Base-by-base conservation (phyloP, 805 yeast genomes). In the Candida krabiensis region DNA sequence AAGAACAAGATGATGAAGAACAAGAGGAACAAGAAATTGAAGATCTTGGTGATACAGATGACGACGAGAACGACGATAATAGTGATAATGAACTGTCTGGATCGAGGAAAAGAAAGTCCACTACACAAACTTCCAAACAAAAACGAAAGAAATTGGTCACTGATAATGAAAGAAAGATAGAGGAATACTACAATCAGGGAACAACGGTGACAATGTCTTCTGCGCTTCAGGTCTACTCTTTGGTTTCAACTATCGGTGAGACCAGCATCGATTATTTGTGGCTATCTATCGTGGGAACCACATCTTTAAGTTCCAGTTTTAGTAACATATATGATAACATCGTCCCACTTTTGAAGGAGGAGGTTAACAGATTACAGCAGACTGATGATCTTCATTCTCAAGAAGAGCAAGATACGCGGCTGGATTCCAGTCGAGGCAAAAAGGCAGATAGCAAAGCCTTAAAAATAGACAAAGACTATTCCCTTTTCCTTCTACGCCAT, bases 251-350 rank as follows among this genome's bases (percentile, higher is more conserved):
- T 12, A 77, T 91, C 32, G 97, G 96, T 33, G 96, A 89, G 55
- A 84, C 95, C 1, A 79, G 70, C 49, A 48, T 73, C 11, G 83
- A 79, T 33, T 67, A 67, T 41, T 64, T 95, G 31, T 93, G 99
- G 99, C 69, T 89, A 3, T 73, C 96, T 0, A 82, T 93, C 2
- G 75, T 91, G 9, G 99, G 99, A 1, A 80, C 95, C 0, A 80
- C 93, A 0, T 84, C 97, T 0, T 63, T 89, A 28, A 91, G 86
- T 50, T 69, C 73, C 12, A 76, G 77, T 44, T 80, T 81, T 48
- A 91, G 96, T 2, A 79, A 76, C 38, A 80, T 90, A 0, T 89
- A 88, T 60, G 77, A 80, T 35, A 69, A 77, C 30, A 61, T 88
- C 26, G 80, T 78, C 41, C 96, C 95, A 1, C 65, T 90, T 8